Evolutionary conservation across 2,329 filamentous ascomycete genomes (phyloP).

Genomic region (Pyricularia sp.): DNA sequence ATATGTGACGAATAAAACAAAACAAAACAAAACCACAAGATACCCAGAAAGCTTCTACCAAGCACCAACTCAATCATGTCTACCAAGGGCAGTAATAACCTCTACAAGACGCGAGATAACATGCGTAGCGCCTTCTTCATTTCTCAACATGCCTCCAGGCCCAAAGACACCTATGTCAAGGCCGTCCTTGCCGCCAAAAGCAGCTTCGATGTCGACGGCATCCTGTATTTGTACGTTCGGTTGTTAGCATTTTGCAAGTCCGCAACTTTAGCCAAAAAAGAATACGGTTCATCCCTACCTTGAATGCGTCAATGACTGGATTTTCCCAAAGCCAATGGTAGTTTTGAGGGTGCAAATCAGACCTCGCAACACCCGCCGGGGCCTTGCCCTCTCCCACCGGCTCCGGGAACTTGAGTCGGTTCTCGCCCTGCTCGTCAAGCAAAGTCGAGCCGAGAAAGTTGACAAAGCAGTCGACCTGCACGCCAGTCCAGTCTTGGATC

Average conservation of each 20-base stretch:
- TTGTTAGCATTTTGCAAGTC: not conserved
- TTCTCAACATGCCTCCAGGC: slow-evolving; percentile 4
- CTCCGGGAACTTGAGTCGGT: not conserved
- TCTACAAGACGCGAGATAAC: not conserved
- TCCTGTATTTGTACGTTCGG: slow-evolving; percentile 8
- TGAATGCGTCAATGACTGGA: slow-evolving; percentile 19
- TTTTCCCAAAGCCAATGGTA: slow-evolving; percentile 15
- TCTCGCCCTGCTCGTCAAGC: not conserved
- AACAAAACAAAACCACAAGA: not conserved
- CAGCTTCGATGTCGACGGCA: slow-evolving; percentile 13
- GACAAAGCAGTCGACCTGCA: slow-evolving; percentile 62
- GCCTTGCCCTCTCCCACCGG: not conserved
- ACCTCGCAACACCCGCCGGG: not conserved
- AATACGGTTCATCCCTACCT: slow-evolving; percentile 16
- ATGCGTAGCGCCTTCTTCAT: not conserved
- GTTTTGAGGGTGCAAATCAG: not conserved
- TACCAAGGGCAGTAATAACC: not conserved
- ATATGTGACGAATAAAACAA: not conserved
- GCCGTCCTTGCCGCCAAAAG: slow-evolving; percentile 7
- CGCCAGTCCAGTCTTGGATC: slow-evolving; percentile 65
- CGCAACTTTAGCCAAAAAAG: not conserved
- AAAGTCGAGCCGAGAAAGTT: slow-evolving; percentile 59
- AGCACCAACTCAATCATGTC: not conserved
- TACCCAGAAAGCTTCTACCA: not conserved
- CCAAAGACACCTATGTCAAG: slow-evolving; percentile 15